Evolutionary conservation across 1,284 basidiomycete genomes (phyloP), one percentile per base, ranked within the genome.

Genomic region (Tilletia walkeri): DNA sequence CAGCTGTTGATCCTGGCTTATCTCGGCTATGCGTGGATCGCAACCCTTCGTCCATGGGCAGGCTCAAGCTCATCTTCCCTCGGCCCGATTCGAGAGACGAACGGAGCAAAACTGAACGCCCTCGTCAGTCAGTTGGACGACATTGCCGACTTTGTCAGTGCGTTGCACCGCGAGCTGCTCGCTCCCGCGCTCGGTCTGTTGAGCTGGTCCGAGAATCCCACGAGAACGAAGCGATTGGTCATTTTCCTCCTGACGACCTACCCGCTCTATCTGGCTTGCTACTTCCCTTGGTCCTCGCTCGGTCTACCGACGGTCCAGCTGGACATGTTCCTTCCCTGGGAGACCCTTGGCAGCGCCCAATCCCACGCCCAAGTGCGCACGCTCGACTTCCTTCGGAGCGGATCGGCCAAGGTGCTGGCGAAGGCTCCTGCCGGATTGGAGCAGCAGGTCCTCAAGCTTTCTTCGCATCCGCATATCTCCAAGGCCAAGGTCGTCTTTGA

Each of bases 191-290:
- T 71, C 24, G 66, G 71, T 39, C 70, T 81, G 20, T 53, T 83
- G 20, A 73, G 72, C 14, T 79, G 79, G 80, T 71, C 73, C 10
- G 67, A 49, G 36, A 41, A 70, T 18, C 75, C 74, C 5, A 66
- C 70, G 65, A 72, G 63, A 12, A 78, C 79, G 4, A 69, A 74
- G 49, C 74, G 76, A 16, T 66, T 77, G 5, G 76, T 77, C 18
- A 69, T 75, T 47, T 82, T 83, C 66, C 66, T 83, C 38, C 61
- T 83, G n/a, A 67, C 72, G 1, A 76, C 81, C 38, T 83, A 80
- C 78, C 81, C 81, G 3, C 7, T 80, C 7, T 83, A 80, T 76
- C 73, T 83, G 6, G 65, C 79, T 7, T 78, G 76, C 30, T 75
- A 82, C 73, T 66, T 80, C 38, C 78, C 78, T 4, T 69, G 74